Percentiles rank a stretch among this genome's conserved stretches.
These are phyloP conservation scores for Dispira parvispora DNA, from an alignment of 192 early-diverging fungal species.

Conservation along the genomic window DNA sequence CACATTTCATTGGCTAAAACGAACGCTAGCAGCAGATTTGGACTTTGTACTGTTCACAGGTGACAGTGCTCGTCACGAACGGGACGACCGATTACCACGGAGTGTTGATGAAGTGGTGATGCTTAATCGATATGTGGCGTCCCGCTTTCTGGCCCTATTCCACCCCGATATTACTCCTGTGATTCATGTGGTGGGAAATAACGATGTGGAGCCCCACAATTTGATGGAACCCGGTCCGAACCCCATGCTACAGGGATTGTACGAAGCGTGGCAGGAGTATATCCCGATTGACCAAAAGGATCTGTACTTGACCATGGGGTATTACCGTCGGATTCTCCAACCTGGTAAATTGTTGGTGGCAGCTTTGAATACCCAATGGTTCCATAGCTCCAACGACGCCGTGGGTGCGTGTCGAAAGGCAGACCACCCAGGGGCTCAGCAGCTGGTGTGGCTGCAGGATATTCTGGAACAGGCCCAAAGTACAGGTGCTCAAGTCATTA, in stretches of 20 bases:
- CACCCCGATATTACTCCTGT: conserved; percentile 17
- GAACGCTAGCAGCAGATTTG: conserved; percentile 22
- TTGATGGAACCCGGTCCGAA: conserved; percentile 33
- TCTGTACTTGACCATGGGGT: conserved; percentile 48
- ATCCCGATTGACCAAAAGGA: conserved; percentile 41
- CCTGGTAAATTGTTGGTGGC: conserved; percentile 33
- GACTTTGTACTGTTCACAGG: conserved; percentile 64
- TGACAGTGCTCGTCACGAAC: conserved; percentile 53
- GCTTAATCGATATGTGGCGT: conserved; percentile 23
- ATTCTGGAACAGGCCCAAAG: conserved; percentile 29
- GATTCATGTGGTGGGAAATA: conserved; percentile 45
- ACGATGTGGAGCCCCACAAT: conserved; percentile 58
- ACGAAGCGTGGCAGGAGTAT: conserved; percentile 35
- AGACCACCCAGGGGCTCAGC: conserved; percentile 38
- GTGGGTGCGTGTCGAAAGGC: conserved; percentile 39
- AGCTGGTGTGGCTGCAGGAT: conserved; percentile 50
- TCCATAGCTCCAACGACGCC: conserved; percentile 46
- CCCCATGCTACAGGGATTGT: conserved; percentile 26
- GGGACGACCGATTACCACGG: conserved; percentile 42
- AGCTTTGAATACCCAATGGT: conserved; percentile 57
- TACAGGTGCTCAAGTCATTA: conserved; percentile 29
- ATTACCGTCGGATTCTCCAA: conserved; percentile 23
- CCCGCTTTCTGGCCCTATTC: not conserved
- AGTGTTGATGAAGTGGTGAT: conserved; percentile 39
- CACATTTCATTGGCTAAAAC: conserved; percentile 33